phyloP scores from a whole-genome alignment of 805 yeast genomes.

The Sugiyamaella marilandica region DNA sequence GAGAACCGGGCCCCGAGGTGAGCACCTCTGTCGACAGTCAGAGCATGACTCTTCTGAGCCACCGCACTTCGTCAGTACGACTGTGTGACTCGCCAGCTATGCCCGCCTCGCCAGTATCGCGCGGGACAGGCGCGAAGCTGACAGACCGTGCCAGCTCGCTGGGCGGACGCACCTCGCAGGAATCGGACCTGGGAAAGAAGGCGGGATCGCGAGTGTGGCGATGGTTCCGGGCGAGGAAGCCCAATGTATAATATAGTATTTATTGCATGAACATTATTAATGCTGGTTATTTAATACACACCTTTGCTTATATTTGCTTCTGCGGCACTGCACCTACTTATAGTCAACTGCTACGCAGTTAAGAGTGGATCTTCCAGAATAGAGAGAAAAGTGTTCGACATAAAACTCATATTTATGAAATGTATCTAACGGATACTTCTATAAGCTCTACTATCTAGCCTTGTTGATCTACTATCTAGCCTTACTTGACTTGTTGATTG shows the following conservation, averaged over 20 bases:
- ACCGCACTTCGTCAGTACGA: conserved; percentile 6
- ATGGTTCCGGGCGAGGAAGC: conserved; percentile 22
- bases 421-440: no score
- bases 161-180: conserved; percentile 1
- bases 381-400: no score
- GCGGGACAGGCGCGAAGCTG: background rate
- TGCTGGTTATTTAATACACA: background rate
- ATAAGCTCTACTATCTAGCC: no score
- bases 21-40: conserved; percentile 18
- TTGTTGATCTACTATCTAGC: no score
- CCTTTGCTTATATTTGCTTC: no score
- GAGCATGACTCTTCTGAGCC: background rate
- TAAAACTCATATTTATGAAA: no score
- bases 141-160: background rate
- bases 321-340: no score
- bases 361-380: no score
- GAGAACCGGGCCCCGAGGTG: conserved; percentile 32
- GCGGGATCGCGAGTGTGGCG: conserved; percentile 23
- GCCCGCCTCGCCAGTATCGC: conserved; percentile 5
- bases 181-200: conserved; percentile 2
- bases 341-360: no score
- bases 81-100: conserved; percentile 7
- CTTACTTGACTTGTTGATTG: no score
- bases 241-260: conserved; percentile 1
- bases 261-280: background rate